phyloP scores from a whole-genome alignment of 805 yeast genomes.

The Wickerhamomyces chambardii region DNA sequence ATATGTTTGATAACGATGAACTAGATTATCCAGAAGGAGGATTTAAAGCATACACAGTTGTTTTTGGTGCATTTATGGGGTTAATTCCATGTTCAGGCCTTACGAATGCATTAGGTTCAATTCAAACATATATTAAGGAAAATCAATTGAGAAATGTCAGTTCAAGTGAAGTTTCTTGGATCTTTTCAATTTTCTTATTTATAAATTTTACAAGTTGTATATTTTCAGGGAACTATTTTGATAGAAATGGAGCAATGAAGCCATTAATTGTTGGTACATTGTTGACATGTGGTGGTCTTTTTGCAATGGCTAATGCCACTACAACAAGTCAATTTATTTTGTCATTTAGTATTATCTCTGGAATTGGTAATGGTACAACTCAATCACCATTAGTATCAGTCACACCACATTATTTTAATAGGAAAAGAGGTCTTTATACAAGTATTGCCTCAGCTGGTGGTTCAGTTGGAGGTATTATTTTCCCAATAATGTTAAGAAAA shows the following conservation, averaged over 20 bases:
- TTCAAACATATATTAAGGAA: conserved; percentile 45
- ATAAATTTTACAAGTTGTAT: conserved; percentile 23
- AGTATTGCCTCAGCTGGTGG: conserved; percentile 42
- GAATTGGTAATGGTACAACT: conserved; percentile 31
- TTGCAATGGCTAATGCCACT: conserved; percentile 34
- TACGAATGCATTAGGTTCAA: conserved; percentile 50
- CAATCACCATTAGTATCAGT: conserved; percentile 35
- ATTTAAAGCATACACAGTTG: conserved; percentile 38
- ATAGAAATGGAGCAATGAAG: conserved; percentile 31
- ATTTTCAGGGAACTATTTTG: conserved; percentile 37
- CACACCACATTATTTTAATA: conserved; percentile 34
- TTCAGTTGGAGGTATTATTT: conserved; percentile 39
- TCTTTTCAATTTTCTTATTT: conserved; percentile 29
- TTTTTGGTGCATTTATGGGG: conserved; percentile 49
- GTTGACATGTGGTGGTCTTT: conserved; percentile 27
- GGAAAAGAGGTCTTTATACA: conserved; percentile 32
- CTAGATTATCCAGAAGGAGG: conserved; percentile 48
- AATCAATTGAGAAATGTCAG: conserved; percentile 39
- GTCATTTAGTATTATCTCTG: conserved; percentile 40
- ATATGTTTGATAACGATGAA: conserved; percentile 5
- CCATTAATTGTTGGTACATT: conserved; percentile 28
- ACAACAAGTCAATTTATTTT: conserved; percentile 41
- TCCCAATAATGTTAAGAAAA: conserved; percentile 35
- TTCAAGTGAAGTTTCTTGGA: conserved; percentile 46
- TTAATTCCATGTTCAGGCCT: conserved; percentile 44